Evolutionary conservation across 352 stramenopile species (phyloP), one percentile per base, ranked within the genome.

Genomic region (Phytophthora litchii): DNA sequence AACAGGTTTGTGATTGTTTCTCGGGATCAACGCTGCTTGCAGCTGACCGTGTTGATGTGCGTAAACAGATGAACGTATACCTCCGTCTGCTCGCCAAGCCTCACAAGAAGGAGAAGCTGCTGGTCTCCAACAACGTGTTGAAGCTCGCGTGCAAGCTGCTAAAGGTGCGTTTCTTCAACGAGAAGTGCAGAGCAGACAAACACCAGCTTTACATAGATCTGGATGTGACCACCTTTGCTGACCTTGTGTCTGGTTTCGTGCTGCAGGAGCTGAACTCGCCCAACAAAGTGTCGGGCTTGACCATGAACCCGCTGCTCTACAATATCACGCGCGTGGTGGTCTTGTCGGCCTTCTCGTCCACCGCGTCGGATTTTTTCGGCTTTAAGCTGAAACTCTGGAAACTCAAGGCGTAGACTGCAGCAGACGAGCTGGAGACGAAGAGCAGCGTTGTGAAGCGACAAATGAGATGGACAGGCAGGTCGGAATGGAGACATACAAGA

Each of bases 341-440:
- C 50, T 73, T 97, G 44, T 96, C 87, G 20, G 89, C 89, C 35
- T 94, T 97, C 50, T 95, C 84, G 49, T 94, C 87, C 37, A 89
- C 88, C 3, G 84, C 91, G 40, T 95, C 84, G 13, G 89, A 97
- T 64, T 91, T 95, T 48, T 94, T 97, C 54, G 89, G 89, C 62
- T 97, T 97, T 66, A 97, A 95, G 66, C 77, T 95, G 51, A 95
- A 95, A 80, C 70, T 95, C 12, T 93, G 88, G 76, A 96, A 97
- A 67, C 81, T 97, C 54, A 94, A 94, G 65, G 78, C 70, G 46
- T 91, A 86, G 64, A 25, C 32, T 43, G 20, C 4, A 32, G 31
- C 23, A 38, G 36, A 50, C 36, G 25, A 49, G 40, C 19, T 51
- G 44, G 36, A 43, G 16, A 55, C 34, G 10, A 64, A 50, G 49